Base-by-base conservation (phyloP, 2,329 filamentous ascomycete genomes). In the Monosporascus sp. region DNA sequence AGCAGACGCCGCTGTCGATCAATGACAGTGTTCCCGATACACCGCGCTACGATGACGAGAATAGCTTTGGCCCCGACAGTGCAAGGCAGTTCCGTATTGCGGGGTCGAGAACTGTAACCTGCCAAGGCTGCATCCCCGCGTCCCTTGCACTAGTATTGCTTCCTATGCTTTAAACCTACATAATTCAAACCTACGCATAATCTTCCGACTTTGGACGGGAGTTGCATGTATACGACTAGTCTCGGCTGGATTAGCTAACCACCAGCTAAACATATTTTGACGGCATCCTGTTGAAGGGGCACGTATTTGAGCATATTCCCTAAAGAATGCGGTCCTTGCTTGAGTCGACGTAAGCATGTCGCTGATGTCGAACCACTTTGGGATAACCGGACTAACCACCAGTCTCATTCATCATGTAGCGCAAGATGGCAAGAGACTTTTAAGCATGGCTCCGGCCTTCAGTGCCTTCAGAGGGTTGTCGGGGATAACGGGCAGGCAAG, bases 351-450 rank as follows among this genome's bases (percentile, higher is more conserved):
- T 68, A 57, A 65, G 65, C 59, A 19, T 8, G 27, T 7, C 14
- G 43, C 22, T 26, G 43, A 40, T 19, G 19, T 40, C 37, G 11
- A 17, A 40, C 17, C 17, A 19, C 7, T 11, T 19, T 7, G 7
- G 7, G 20, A 5, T 5, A 6, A 17, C 41, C 14, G 9, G 35
- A 48, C 52, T 55, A 20, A 50, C 48, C 11, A 38, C 50, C 38
- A 51, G 58, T 67, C 50, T 67, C 54, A 50, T 58, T 52, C 48
- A 40, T 35, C 31, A 14, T 35, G 31, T 62, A 90, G 87, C 67
- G 74, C 76, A 68, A 80, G 85, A 80, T 91, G 88, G 88, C 75
- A 81, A 63, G 75, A 78, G 62, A 84, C 87, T 38, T 79, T 84
- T 64, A 74, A 72, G 60, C 75, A 83, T 64, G 78, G 79, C 60